These are phyloP conservation scores for Saraca asoca DNA, from an alignment of 331 rosid genomes.

Conservation along the genomic window DNA sequence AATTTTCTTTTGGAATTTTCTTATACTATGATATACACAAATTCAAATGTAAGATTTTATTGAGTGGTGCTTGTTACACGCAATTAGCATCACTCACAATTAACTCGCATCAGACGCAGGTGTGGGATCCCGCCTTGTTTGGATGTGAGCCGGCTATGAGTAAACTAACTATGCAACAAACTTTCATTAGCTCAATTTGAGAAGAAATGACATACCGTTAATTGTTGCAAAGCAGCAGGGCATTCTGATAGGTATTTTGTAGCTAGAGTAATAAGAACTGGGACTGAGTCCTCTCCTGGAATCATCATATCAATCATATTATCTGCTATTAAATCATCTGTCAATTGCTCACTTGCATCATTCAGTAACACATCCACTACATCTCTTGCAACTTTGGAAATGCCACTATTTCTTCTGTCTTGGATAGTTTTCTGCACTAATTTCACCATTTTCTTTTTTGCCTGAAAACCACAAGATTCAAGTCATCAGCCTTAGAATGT, in stretches of 20 bases:
- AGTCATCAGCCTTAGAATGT: slow-evolving; percentile 11
- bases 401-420: slow-evolving; percentile 51
- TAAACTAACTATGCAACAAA: too few relatives aligned
- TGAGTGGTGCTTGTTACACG: too few relatives aligned
- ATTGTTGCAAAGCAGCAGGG: slow-evolving; percentile 75
- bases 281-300: slow-evolving; percentile 99
- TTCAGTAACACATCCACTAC: slow-evolving; percentile 80
- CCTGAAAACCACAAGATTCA: slow-evolving; percentile 51
- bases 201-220: slow-evolving; percentile 52
- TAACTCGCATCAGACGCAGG: too few relatives aligned
- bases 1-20: neutral
- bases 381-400: slow-evolving; percentile 59
- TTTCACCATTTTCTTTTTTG: slow-evolving; percentile 84
- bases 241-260: slow-evolving; percentile 81
- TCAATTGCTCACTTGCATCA: slow-evolving; percentile 68
- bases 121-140: too few relatives aligned
- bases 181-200: neutral
- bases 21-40: neutral
- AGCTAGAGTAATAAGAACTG: slow-evolving; percentile 90
- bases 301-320: slow-evolving; percentile 98
- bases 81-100: too few relatives aligned
- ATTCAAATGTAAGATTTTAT: neutral
- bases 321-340: slow-evolving; percentile 80
- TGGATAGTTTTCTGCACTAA: slow-evolving; percentile 59
- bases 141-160: too few relatives aligned